Evolutionary conservation across 1,139 yeast species (phyloP).

Genomic region (Pichia sp.): DNA sequence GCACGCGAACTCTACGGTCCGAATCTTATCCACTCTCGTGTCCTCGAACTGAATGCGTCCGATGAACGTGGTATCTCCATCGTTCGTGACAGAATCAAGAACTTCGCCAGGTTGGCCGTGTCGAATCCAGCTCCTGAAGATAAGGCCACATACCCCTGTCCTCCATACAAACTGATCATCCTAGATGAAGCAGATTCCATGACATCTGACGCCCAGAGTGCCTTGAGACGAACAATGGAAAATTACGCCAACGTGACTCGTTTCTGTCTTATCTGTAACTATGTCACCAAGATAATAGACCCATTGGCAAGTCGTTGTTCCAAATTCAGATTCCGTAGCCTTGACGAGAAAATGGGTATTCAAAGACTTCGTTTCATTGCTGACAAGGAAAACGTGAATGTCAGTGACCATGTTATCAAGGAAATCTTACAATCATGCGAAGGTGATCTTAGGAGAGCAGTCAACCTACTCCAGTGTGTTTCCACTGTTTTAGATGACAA

Average conservation of each 20-base stretch:
- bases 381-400: slow-evolving; percentile 45
- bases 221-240: slow-evolving; percentile 94
- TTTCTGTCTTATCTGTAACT: slow-evolving; percentile 90
- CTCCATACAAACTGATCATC: slow-evolving; percentile 76
- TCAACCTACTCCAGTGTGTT: slow-evolving; percentile 86
- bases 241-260: slow-evolving; percentile 86
- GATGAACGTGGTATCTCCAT: slow-evolving; percentile 94
- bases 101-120: slow-evolving; percentile 82
- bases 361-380: slow-evolving; percentile 61
- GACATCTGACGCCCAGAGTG: slow-evolving; percentile 98
- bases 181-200: slow-evolving; percentile 96
- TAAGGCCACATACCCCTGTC: slow-evolving; percentile 76
- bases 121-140: slow-evolving; percentile 74
- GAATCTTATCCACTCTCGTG: slow-evolving; percentile 62
- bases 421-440: slow-evolving; percentile 63
- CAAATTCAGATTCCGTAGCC: slow-evolving; percentile 80
- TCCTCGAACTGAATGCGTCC: slow-evolving; percentile 88
- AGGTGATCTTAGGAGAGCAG: slow-evolving; percentile 93
- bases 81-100: slow-evolving; percentile 88
- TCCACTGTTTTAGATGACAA: slow-evolving; percentile 41
- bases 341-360: slow-evolving; percentile 69
- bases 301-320: slow-evolving; percentile 96
- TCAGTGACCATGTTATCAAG: slow-evolving; percentile 50
- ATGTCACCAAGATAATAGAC: slow-evolving; percentile 92
- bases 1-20: slow-evolving; percentile 85